These are phyloP conservation scores for Nannochloropsis salina DNA, from an alignment of 108 stramenopile species.

Conservation along the genomic window DNA sequence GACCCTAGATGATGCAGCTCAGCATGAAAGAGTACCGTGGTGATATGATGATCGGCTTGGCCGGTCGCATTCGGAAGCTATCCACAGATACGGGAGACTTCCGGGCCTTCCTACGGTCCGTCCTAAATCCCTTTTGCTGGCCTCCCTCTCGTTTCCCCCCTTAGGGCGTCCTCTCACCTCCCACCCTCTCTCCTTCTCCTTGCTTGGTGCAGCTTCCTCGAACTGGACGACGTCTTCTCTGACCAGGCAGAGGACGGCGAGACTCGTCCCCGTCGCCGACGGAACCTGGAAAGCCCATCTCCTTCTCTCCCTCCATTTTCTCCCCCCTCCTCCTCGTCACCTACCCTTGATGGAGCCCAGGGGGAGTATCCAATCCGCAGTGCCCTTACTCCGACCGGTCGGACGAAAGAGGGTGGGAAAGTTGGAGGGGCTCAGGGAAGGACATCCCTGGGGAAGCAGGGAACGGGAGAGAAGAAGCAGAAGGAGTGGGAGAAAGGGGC, in stretches of 20 bases:
- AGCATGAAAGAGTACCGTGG: conserved; percentile 17
- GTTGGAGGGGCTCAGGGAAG: neutral
- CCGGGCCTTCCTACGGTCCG: neutral
- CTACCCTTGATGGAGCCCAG: neutral
- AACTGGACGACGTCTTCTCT: neutral
- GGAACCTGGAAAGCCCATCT: neutral
- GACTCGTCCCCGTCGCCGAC: neutral
- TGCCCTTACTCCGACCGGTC: too few species aligned
- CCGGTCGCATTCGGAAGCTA: neutral
- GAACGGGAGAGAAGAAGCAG: neutral
- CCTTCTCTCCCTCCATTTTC: neutral
- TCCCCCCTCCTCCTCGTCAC: neutral
- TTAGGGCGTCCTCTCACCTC: neutral
- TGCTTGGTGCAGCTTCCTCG: neutral
- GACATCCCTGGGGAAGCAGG: neutral
- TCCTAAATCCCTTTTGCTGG: neutral
- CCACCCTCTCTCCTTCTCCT: neutral
- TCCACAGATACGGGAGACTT: neutral
- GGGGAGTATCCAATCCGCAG: neutral
- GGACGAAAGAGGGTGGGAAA: neutral
- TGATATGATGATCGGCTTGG: neutral
- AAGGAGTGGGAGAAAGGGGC: neutral
- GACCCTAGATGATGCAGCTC: neutral
- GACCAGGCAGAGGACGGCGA: neutral
- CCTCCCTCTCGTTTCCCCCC: neutral